phyloP scores from a whole-genome alignment of 805 yeast genomes.

The Lipomyces orientalis region DNA sequence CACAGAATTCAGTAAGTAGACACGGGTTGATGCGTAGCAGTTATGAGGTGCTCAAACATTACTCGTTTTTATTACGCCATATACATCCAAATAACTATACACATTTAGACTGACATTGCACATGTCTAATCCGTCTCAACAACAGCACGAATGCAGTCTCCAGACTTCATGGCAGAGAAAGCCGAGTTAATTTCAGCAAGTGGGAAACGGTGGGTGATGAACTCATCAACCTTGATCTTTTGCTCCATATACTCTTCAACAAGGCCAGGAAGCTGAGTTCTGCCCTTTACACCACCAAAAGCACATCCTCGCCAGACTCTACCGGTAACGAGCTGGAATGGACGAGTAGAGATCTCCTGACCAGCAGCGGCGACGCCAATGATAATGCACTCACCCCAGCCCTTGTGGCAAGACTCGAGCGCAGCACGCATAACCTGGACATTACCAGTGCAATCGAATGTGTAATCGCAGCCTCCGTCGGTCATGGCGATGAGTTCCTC shows the following conservation, averaged over 20 bases:
- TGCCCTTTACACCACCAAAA: constrained; percentile 99
- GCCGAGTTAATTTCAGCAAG: constrained; percentile 83
- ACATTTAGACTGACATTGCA: background rate
- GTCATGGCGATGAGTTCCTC: constrained; percentile 84
- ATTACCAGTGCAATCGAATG: constrained; percentile 98
- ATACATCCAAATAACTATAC: background rate
- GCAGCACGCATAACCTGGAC: constrained; percentile 94
- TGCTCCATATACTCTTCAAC: constrained; percentile 86
- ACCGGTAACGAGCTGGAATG: constrained; percentile 98
- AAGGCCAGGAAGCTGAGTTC: constrained; percentile 89
- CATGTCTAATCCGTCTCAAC: constrained; percentile 47
- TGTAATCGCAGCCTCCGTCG: constrained; percentile 95
- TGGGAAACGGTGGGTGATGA: constrained; percentile 86
- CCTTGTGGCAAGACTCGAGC: constrained; percentile 96
- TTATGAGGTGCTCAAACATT: too few species aligned
- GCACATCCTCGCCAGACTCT: constrained; percentile 99
- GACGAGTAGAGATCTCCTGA: constrained; percentile 93
- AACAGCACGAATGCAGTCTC: constrained; percentile 94
- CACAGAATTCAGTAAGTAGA: too few species aligned
- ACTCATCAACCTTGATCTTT: constrained; percentile 86
- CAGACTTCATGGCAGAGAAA: constrained; percentile 92
- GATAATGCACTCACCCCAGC: constrained; percentile 96
- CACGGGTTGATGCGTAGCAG: too few species aligned
- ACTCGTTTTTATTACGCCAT: background rate
- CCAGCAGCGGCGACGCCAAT: constrained; percentile 99